These are phyloP conservation scores for Wilhelminamyces savonicus DNA, from an alignment of 805 yeast genomes.

Conservation along the genomic window DNA sequence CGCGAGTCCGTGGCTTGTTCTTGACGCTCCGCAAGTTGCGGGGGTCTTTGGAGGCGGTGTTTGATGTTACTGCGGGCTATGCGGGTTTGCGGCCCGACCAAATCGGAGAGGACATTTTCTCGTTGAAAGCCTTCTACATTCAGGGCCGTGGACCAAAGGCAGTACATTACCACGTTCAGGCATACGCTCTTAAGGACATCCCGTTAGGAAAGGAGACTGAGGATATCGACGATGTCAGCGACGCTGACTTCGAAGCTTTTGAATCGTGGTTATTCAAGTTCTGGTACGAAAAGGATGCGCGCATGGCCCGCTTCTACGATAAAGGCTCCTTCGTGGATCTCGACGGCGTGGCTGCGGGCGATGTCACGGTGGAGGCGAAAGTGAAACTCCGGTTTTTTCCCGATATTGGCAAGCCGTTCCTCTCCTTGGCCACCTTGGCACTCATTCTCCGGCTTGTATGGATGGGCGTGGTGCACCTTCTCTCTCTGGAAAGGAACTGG, in stretches of 20 bases:
- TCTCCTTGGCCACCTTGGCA: slow-evolving; percentile 3
- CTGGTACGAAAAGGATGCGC: slow-evolving; percentile 76
- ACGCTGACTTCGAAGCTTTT: slow-evolving; percentile 44
- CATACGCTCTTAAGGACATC: slow-evolving; percentile 51
- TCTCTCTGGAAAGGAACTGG: too few species aligned
- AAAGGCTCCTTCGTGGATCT: slow-evolving; percentile 44
- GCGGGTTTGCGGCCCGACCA: slow-evolving; percentile 57
- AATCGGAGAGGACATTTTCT: slow-evolving; percentile 73
- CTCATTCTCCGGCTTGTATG: slow-evolving; percentile 1
- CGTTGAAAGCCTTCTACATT: slow-evolving; percentile 57
- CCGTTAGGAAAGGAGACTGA: slow-evolving; percentile 43
- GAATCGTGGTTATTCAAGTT: slow-evolving; percentile 66
- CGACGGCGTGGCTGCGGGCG: slow-evolving; percentile 5
- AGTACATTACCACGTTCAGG: slow-evolving; percentile 61
- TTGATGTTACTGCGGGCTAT: slow-evolving; percentile 82
- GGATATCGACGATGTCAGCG: slow-evolving; percentile 37
- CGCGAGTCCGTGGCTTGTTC: slow-evolving; percentile 76
- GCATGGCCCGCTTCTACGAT: slow-evolving; percentile 56
- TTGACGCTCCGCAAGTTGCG: slow-evolving; percentile 53
- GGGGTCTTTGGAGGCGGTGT: slow-evolving; percentile 49
- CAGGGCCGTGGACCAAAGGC: slow-evolving; percentile 65
- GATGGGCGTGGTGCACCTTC: too few species aligned
- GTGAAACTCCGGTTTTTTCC: slow-evolving; percentile 6
- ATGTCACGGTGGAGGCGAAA: slow-evolving; percentile 6
- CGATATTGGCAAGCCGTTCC: slow-evolving; percentile 6